Base-by-base conservation (phyloP, 345 rosid genomes). In the Acer yangbiense region DNA sequence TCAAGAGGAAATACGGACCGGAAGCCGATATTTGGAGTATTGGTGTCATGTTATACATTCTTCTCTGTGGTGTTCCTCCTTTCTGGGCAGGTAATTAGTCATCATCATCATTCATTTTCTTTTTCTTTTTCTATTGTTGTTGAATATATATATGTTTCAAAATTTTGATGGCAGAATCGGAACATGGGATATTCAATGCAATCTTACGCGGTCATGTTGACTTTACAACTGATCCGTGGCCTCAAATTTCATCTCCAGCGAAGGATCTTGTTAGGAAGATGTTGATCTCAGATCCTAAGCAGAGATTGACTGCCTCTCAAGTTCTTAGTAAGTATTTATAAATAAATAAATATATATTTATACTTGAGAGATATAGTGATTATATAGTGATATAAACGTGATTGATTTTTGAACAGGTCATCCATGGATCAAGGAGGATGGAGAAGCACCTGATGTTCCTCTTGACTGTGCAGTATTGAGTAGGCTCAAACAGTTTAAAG, bases 11-110 rank as follows among this genome's bases (percentile, higher is more conserved):
- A 80, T 94, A 94, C 48, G 98, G 98, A 76, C 98, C 91, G 0
- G 98, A 94, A 78, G 98, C 93, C 44, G 98, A 95, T 81, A 91
- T 95, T 48, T 95, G 98, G 98, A 95, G 98, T 77, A 71, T 95
- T 35, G 98, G 98, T 3, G 98, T 93, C 68, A 95, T 95, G 97
- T 83, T 95, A 66, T 95, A 90, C 79, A 95, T 95, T 85, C 98
- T 95, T 83, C 86, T 95, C 17, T 83, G 83, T 27, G 98, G 98
- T 79, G 98, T 93, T 86, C 98, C 98, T 72, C 98, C 98, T 43
- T 95, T 95, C 48, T 95, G 98, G 98, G 98, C 95, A 35, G 98
- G 98, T 90, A 32, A 32, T 3, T 84, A 52, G 32, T 76, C 12
- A 25, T 6, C 18, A 50, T 54, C 3, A 29, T 25, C 1, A 25